Base-by-base conservation (phyloP, 2,329 filamentous ascomycete species). In the Stachybotrys chlorohalonatus region DNA sequence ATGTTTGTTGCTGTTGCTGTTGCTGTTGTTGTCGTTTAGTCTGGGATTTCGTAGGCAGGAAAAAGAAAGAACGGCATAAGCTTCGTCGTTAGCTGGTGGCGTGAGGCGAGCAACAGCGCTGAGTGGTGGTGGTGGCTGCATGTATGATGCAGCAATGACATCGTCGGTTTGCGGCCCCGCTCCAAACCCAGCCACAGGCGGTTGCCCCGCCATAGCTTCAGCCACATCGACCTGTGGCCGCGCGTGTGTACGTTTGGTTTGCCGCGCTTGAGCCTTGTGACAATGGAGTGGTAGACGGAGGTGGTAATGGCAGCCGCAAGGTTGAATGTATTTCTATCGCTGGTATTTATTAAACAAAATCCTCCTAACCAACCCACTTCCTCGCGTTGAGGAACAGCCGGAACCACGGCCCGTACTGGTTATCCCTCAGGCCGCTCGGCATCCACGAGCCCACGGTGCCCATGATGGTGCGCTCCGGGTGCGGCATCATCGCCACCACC, bases 401-500 rank as follows among this genome's bases (percentile, higher is more conserved):
- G 59, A 87, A 78, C 91, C 91, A 96, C 17, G 92, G 90, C 1
- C 90, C 89, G 67, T 86, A 87, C 61, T 91, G 92, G 58, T 85
- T 77, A 11, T 82, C 81, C 6, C 77, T 58, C 56, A 83, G 76
- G 39, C 72, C 72, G 4, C 63, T 63, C 7, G 90, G 87, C 58
- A 87, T 74, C 69, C 86, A 96, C 69, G 88, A 93, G 51, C 80
- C 84, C 57, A 91, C 85, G 56, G 90, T 89, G 55, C 83, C 84
- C 75, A 95, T 75, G 56, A 95, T 84, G 15, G 89, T 95, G n/a
- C 91, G 82, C 75, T 96, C 91, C 1, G 91, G 91, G 70, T 96
- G 91, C 57, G 92, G 92, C 91, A 96, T 96, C 74, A 96, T 82
- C 7, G 90, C 90, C 61, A 96, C 71, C 1, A 95, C 89, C 55